phyloP scores from a whole-genome alignment of 2,329 filamentous ascomycete genomes.

The Alternaria brassicicola region DNA sequence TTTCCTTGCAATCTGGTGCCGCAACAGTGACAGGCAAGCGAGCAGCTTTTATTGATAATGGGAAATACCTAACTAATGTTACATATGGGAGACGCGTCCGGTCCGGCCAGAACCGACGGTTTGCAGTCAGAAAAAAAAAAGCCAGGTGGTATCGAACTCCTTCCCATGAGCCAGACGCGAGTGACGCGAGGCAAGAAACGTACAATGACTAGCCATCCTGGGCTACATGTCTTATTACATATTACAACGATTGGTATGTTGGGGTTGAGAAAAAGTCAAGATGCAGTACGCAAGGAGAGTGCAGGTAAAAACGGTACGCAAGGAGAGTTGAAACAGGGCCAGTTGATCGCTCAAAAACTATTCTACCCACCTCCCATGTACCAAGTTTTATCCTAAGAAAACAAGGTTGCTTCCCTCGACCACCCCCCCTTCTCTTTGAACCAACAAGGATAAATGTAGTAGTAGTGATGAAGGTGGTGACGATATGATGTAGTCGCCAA shows the following conservation, averaged over 20 bases:
- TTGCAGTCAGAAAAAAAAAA: neutral
- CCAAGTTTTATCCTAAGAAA: slow-evolving; percentile 17
- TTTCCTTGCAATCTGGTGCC: neutral
- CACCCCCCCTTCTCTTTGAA: slow-evolving; percentile 16
- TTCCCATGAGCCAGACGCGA: slow-evolving; percentile 1
- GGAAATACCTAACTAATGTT: neutral
- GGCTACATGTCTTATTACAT: slow-evolving; percentile 4
- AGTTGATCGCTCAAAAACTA: slow-evolving; percentile 28
- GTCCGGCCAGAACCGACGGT: neutral
- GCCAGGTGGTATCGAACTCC: slow-evolving; percentile 6
- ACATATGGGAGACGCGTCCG: slow-evolving; percentile 2
- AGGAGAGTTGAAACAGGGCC: slow-evolving; percentile 4
- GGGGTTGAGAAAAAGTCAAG: neutral
- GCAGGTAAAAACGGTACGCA: slow-evolving; percentile 6
- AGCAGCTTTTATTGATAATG: slow-evolving; percentile 1
- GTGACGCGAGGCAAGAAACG: neutral
- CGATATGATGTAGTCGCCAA: slow-evolving; percentile 38
- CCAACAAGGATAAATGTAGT: slow-evolving; percentile 23
- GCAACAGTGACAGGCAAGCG: neutral
- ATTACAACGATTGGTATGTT: neutral
- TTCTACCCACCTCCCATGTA: slow-evolving; percentile 13
- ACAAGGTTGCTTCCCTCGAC: slow-evolving; percentile 4
- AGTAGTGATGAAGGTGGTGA: neutral
- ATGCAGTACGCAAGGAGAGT: slow-evolving; percentile 1
- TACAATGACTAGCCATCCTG: slow-evolving; percentile 8